Conservation (phyloP, 1,139 yeast species). For the Casaregolazyma suthepensis region DNA sequence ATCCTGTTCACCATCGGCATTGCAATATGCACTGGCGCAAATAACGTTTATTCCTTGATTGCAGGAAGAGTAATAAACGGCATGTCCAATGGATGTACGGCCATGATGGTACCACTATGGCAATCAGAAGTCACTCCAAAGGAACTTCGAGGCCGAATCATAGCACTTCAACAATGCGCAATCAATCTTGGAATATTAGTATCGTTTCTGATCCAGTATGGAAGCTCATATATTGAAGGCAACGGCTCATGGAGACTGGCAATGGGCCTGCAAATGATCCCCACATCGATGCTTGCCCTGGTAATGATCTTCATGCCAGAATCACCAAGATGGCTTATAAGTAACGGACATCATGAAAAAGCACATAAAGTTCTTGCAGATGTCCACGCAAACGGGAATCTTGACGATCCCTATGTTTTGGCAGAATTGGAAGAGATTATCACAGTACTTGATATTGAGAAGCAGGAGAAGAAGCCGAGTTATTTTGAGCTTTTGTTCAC, state of each 20-base stretch:
- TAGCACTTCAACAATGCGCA: slow-evolving; percentile 62
- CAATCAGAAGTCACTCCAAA: slow-evolving; percentile 68
- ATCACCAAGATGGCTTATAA: slow-evolving; percentile 70
- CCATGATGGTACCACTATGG: slow-evolving; percentile 67
- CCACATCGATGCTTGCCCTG: slow-evolving; percentile 47
- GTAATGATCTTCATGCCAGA: slow-evolving; percentile 56
- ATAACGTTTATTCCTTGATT: slow-evolving; percentile 64
- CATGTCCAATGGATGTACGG: slow-evolving; percentile 62
- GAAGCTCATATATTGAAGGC: slow-evolving; percentile 46
- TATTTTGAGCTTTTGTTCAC: slow-evolving; percentile 43
- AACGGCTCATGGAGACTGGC: slow-evolving; percentile 58
- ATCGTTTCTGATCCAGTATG: slow-evolving; percentile 56
- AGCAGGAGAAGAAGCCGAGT: slow-evolving; percentile 31
- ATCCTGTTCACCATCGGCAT: slow-evolving; percentile 76
- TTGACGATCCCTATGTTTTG: slow-evolving; percentile 47
- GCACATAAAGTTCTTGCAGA: slow-evolving; percentile 48
- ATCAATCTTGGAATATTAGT: slow-evolving; percentile 61
- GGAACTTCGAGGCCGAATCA: slow-evolving; percentile 58
- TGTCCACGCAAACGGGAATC: slow-evolving; percentile 50
- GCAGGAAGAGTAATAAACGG: slow-evolving; percentile 64
- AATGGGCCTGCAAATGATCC: slow-evolving; percentile 62
- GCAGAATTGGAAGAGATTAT: slow-evolving; percentile 55
- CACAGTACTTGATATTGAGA: slow-evolving; percentile 35
- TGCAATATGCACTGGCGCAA: slow-evolving; percentile 70
- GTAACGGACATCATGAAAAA: slow-evolving; percentile 60